A percentile compares a stretch with the other conserved stretches of the same genome.
Evolutionary conservation across 441 rosid genomes (phyloP).

Genomic region (Mallotus japonicus): DNA sequence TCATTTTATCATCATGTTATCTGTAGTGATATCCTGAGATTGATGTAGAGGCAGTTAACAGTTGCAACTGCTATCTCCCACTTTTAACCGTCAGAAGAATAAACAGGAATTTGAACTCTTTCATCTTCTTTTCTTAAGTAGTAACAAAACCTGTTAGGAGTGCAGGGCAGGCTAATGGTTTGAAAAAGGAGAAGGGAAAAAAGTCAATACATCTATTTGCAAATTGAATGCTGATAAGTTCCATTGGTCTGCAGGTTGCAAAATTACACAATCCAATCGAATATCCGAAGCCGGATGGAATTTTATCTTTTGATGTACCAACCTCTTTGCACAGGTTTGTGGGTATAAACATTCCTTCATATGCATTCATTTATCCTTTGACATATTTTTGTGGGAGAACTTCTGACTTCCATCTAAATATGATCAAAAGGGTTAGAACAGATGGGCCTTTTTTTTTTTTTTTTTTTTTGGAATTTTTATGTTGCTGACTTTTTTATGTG

Average conservation of each 20-base stretch:
- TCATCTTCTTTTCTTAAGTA: constrained; percentile 4
- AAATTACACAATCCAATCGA: constrained; percentile 56
- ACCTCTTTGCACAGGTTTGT: constrained; percentile 88
- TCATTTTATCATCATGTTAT: neutral
- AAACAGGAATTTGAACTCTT: neutral
- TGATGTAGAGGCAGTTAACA: neutral
- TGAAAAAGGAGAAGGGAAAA: neutral
- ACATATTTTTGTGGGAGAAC: neutral
- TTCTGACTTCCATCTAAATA: neutral
- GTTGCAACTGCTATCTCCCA: neutral
- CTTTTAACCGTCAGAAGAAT: neutral
- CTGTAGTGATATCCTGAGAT: neutral
- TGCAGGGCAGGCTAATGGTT: no score
- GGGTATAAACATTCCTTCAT: neutral
- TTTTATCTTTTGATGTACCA: constrained; percentile 82
- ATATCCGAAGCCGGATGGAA: constrained; percentile 88
- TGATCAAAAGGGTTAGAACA: neutral
- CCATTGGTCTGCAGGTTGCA: constrained; percentile 56
- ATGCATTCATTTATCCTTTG: neutral
- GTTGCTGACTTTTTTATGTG: neutral
- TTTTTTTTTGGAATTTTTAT: neutral
- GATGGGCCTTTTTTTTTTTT: neutral
- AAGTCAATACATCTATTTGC: neutral
- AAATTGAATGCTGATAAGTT: constrained; percentile 14
- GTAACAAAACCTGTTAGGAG: neutral